Evolutionary conservation across 169 alveolate genomes (phyloP), one percentile per base, ranked within the genome.

Genomic region (Fabrea salina): DNA sequence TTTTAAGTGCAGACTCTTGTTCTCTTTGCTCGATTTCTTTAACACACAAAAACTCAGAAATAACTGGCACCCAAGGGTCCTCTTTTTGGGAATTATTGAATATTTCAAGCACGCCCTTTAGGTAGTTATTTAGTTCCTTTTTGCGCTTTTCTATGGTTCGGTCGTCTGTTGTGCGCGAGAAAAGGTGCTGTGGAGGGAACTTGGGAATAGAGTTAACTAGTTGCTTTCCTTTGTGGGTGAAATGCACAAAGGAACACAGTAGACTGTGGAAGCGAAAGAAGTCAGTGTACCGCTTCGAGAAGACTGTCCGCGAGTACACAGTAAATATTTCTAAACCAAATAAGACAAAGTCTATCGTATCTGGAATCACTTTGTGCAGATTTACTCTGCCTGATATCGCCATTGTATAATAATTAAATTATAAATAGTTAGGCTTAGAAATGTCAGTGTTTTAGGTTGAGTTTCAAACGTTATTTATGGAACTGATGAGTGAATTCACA

Each of bases 261-360:
- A 67, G 25, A 41, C 16, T 67, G 33, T 75, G 39, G n/a, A 54
- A 32, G 2, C 51, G 82, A 35, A 54, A 49, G 58, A 75, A 75
- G 47, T 75, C 39, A 3, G 16, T 32, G 30, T 54, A 75, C 43
- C 57, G 30, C 40, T 75, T 75, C 33, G 57, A 61, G 3, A 75
- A 70, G 39, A 75, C 43, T 19, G 51, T 37, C 22, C 39, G 22
- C n/a, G 75, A 50, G 22, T 37, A 75, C 19, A 54, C 74, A 4
- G 82, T 50, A 37, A 50, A 49, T 16, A 75, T 56, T 75, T 75
- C 82, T 54, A 75, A 22, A 4, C 72, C 82, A 25, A 33, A 75
- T 6, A 75, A 50, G 3, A 75, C 47, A 56, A 75, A 75, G 11
- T 70, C 75, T 39, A 54, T 11, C 11, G 53, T 44, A 44, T 44